Evolutionary conservation across 2,329 filamentous ascomycete species (phyloP).

Genomic region (Aspergillus cejpii): DNA sequence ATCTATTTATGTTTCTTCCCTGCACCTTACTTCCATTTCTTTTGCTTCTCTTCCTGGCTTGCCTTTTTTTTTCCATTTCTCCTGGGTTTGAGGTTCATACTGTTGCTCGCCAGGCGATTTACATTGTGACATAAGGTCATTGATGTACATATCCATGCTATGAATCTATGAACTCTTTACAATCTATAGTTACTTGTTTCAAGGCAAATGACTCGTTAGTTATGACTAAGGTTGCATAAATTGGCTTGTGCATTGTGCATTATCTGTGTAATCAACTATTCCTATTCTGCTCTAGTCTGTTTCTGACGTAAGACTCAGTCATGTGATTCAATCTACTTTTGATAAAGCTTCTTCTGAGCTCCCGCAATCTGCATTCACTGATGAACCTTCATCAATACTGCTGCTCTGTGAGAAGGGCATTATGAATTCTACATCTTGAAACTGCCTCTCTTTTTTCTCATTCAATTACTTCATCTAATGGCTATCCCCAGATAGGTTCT

Average conservation of each 20-base stretch:
- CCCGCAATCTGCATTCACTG: not conserved
- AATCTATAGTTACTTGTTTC: no score
- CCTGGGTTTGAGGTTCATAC: not conserved
- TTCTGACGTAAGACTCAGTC: not conserved
- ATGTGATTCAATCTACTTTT: not conserved
- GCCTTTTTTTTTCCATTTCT: slow-evolving; percentile 4
- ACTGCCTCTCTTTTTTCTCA: not conserved
- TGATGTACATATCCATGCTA: no score
- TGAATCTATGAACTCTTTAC: no score
- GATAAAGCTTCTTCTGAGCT: not conserved
- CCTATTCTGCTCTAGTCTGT: not conserved
- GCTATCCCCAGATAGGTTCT: not conserved
- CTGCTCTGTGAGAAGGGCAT: not conserved
- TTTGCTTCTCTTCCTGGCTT: not conserved
- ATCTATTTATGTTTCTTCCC: slow-evolving; percentile 1
- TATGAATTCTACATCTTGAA: not conserved
- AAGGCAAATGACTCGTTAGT: no score
- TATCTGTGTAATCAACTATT: not conserved
- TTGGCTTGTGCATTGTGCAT: not conserved
- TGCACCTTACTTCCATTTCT: not conserved
- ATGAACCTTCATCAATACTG: not conserved
- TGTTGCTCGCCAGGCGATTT: no score
- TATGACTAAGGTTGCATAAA: no score
- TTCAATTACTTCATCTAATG: not conserved
- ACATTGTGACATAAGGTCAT: no score